Percentiles rank a stretch among this genome's conserved stretches.
Conservation (phyloP, 306 rosid genomes). For the Cicer cuneatum region DNA sequence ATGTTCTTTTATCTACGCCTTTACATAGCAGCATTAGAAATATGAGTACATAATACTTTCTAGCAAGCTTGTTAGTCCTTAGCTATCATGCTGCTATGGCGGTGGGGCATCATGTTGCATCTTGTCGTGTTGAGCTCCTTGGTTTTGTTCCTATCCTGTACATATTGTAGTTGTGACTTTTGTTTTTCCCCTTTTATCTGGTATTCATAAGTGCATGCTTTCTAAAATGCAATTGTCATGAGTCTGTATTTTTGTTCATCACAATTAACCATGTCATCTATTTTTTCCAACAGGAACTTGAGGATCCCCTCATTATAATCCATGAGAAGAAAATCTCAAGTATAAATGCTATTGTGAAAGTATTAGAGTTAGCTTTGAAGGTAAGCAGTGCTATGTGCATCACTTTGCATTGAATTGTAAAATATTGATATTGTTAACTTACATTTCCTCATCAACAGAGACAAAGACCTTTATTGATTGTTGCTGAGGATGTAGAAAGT, state of each 20-base stretch:
- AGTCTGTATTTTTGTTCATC: background rate
- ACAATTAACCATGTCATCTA: background rate
- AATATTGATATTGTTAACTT: slow-evolving; percentile 23
- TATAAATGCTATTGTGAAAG: slow-evolving; percentile 81
- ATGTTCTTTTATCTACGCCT: slow-evolving; percentile 46
- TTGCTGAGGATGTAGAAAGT: slow-evolving; percentile 93
- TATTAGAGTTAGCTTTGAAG: slow-evolving; percentile 92
- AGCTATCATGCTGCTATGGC: background rate
- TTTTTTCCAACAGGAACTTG: slow-evolving; percentile 72
- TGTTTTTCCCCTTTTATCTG: background rate
- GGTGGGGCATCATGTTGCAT: background rate
- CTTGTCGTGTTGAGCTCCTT: background rate
- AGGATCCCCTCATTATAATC: slow-evolving; percentile 90
- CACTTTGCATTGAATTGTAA: slow-evolving; percentile 18
- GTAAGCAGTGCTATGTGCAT: slow-evolving; percentile 47
- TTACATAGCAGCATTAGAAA: background rate
- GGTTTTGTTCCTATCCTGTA: background rate
- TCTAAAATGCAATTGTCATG: background rate
- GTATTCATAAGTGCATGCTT: background rate
- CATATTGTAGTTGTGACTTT: background rate
- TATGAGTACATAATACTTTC: background rate
- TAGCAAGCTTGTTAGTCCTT: background rate
- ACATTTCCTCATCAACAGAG: slow-evolving; percentile 54
- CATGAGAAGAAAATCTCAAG: slow-evolving; percentile 98
- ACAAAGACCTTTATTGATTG: slow-evolving; percentile 89